Evolutionary conservation across 345 rosid genomes (phyloP).

Genomic region (Linum tenue): DNA sequence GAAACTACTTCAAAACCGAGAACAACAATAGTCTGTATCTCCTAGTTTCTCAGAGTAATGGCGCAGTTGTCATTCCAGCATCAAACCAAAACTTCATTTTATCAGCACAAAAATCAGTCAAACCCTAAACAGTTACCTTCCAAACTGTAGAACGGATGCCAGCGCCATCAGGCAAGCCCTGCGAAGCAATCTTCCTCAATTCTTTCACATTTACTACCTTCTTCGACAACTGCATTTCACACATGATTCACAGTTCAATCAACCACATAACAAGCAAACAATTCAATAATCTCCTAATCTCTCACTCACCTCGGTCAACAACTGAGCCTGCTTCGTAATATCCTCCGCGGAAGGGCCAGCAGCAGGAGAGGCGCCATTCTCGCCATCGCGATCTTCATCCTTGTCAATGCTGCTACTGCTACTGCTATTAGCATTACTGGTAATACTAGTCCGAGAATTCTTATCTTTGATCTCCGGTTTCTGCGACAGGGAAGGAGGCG

Average conservation of each 20-base stretch:
- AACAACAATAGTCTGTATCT: not conserved
- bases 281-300: not conserved
- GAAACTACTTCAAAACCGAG: no score
- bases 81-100: no score
- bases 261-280: not conserved
- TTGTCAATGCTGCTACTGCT: not conserved
- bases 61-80: not conserved
- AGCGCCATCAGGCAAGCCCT: conserved; percentile 77
- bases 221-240: conserved; percentile 50
- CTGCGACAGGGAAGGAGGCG: conserved; percentile 20
- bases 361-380: conserved; percentile 19
- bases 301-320: conserved; percentile 57
- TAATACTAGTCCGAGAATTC: conserved; percentile 4
- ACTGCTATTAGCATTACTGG: not conserved
- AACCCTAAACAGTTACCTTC: conserved; percentile 44
- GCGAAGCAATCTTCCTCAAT: conserved; percentile 67
- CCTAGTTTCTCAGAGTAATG: not conserved
- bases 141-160: conserved; percentile 82
- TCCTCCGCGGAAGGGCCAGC: conserved; percentile 47
- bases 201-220: conserved; percentile 71
- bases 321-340: conserved; percentile 63
- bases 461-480: conserved; percentile 35
- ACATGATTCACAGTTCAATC: not conserved
- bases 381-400: conserved; percentile 12
- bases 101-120: not conserved